These are phyloP conservation scores for Xylaria acuta DNA, from an alignment of 495 filamentous ascomycete species.

Conservation along the genomic window DNA sequence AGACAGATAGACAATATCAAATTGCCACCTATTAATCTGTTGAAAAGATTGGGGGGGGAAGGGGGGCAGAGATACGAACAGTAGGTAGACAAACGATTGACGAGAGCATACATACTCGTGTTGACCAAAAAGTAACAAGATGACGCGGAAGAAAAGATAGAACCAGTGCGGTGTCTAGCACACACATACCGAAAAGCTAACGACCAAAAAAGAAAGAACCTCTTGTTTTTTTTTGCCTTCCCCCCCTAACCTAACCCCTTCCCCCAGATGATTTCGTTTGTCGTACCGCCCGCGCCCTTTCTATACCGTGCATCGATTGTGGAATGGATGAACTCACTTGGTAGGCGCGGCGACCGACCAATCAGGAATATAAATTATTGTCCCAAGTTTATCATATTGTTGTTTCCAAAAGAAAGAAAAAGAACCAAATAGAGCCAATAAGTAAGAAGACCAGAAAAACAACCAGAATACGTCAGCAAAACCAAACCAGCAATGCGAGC, in stretches of 20 bases:
- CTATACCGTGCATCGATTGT: background rate
- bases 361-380: background rate
- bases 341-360: background rate
- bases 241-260: background rate
- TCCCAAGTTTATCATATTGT: background rate
- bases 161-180: background rate
- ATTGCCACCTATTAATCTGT: constrained; percentile 8
- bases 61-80: background rate
- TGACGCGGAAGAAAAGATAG: background rate
- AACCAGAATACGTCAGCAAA: background rate
- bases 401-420: background rate
- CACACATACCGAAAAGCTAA: background rate
- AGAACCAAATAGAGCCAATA: background rate
- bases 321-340: background rate
- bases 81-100: background rate
- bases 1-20: background rate
- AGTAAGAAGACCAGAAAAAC: background rate
- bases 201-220: background rate
- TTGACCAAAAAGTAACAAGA: constrained; percentile 4
- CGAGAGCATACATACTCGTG: background rate
- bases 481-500: background rate
- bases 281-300: background rate
- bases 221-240: background rate
- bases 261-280: background rate
- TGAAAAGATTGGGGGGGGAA: no score